Percentiles rank a stretch among this genome's conserved stretches.
Evolutionary conservation across 2,329 filamentous ascomycete genomes (phyloP).

Genomic region (Bertia moriformis): DNA sequence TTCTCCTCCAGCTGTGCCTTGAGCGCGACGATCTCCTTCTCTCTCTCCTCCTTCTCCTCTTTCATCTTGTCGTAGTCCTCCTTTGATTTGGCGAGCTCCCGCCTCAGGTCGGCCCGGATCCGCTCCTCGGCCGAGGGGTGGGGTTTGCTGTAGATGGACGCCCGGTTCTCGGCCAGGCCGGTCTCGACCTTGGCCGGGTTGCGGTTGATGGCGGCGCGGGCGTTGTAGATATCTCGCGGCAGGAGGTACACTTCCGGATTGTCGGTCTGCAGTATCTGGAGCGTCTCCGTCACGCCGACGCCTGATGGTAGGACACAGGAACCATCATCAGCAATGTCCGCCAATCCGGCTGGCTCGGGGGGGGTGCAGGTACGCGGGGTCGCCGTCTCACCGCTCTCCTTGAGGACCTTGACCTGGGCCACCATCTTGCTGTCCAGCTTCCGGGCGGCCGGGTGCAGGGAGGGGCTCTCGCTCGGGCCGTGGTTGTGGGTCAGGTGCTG

Average conservation of each 20-base stretch:
- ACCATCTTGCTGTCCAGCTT: slow-evolving; percentile 56
- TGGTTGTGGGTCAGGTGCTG: slow-evolving; percentile 48
- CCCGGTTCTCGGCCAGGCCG: slow-evolving; percentile 42
- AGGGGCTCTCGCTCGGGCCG: slow-evolving; percentile 49
- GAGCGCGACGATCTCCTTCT: slow-evolving; percentile 41
- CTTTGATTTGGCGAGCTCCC: slow-evolving; percentile 41
- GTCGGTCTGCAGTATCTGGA: slow-evolving; percentile 49
- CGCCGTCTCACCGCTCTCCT: slow-evolving; percentile 45
- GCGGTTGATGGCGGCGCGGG: slow-evolving; percentile 49
- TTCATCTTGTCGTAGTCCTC: slow-evolving; percentile 40
- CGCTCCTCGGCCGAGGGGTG: slow-evolving; percentile 48
- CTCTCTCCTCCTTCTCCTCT: slow-evolving; percentile 36
- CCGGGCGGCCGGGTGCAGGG: slow-evolving; percentile 50
- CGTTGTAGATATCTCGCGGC: slow-evolving; percentile 54
- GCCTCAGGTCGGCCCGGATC: slow-evolving; percentile 44
- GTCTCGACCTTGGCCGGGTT: slow-evolving; percentile 47
- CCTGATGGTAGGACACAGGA: slow-evolving; percentile 33
- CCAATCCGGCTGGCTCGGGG: no score
- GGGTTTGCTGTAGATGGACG: slow-evolving; percentile 54
- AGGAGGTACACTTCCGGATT: slow-evolving; percentile 49
- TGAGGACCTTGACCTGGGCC: slow-evolving; percentile 49
- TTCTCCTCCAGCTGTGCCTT: slow-evolving; percentile 47
- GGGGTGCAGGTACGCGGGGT: no score
- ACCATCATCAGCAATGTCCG: slow-evolving; percentile 11
- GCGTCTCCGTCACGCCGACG: slow-evolving; percentile 49